Conservation (phyloP, 1,284 basidiomycete genomes). For the Takashimella koratensis region DNA sequence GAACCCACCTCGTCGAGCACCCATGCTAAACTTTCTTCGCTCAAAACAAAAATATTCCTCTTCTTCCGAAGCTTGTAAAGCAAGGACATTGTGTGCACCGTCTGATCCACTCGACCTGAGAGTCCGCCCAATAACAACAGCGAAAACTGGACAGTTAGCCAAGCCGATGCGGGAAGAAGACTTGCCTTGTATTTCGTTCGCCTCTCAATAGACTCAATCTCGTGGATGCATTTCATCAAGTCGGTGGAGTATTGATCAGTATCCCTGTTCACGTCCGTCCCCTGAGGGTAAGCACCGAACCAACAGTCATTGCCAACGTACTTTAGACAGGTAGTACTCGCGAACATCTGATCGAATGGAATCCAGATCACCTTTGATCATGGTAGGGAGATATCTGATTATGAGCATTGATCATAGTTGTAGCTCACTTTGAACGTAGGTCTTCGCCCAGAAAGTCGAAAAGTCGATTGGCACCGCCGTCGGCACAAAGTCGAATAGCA, state of each 20-base stretch:
- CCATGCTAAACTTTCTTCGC: slow-evolving; percentile 86
- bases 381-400: slow-evolving; percentile 66
- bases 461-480: slow-evolving; percentile 89
- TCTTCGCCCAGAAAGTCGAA: slow-evolving; percentile 58
- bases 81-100: slow-evolving; percentile 80
- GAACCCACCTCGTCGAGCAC: slow-evolving; percentile 67
- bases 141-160: slow-evolving; percentile 53
- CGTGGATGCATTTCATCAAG: slow-evolving; percentile 81
- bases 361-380: slow-evolving; percentile 92
- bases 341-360: slow-evolving; percentile 73
- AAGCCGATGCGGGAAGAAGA: background rate
- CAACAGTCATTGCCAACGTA: slow-evolving; percentile 35
- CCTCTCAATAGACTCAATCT: slow-evolving; percentile 57
- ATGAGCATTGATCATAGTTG: background rate
- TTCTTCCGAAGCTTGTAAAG: slow-evolving; percentile 72
- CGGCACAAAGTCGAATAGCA: slow-evolving; percentile 64
- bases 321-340: slow-evolving; percentile 62
- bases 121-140: slow-evolving; percentile 84
- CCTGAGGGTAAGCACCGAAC: slow-evolving; percentile 49
- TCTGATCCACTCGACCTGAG: slow-evolving; percentile 88
- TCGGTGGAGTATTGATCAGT: slow-evolving; percentile 81
- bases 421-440: slow-evolving; percentile 18
- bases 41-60: slow-evolving; percentile 68
- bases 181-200: slow-evolving; percentile 42
- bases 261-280: slow-evolving; percentile 66